Evolutionary conservation across 2,329 filamentous ascomycete genomes (phyloP), one percentile per base, ranked within the genome.

Genomic region (Hypoxylon sp.): DNA sequence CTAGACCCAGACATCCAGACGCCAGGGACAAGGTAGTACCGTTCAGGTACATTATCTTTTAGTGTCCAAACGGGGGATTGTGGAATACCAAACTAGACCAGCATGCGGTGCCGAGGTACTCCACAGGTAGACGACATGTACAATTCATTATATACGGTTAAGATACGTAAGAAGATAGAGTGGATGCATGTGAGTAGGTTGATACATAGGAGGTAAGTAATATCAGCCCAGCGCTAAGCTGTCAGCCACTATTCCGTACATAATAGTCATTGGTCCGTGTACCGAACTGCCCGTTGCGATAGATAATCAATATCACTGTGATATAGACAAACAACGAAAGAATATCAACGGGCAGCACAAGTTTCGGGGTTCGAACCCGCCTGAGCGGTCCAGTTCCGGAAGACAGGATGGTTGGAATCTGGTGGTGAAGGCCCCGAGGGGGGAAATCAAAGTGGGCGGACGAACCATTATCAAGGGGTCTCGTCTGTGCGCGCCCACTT

Each of bases 211-310:
- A 43, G 52, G 20, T 17, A 56, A 43, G 48, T 56, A 52, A 52
- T 52, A 66, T 66, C 64, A 41, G 11, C 57, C 64, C 58, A 64
- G 54, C 61, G 51, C 57, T 67, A 67, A 67, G 43, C 26, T 47
- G 41, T 57, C 47, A 62, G 59, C 59, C 54, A 62, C 49, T 28
- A 28, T 28, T n/a, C n/a, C n/a, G n/a, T n/a, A n/a, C n/a, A n/a
- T n/a, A n/a, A 15, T 59, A 22, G 28, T 28, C 51, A 49, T 53
- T 37, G 46, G 22, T 24, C 59, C 56, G 53, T 60, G n/a, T 57
- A 47, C 50, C 41, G 32, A 41, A n/a, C 26, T 53, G 44, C 32
- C 47, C 30, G 28, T 20, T 4, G 48, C n/a, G 49, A 55, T 34
- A 32, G 49, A 55, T 34, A 32, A 34, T 44, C 44, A 34, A 26